A percentile compares a stretch with the other conserved stretches of the same genome.
These are phyloP conservation scores for Pythium periplocum DNA, from an alignment of 352 stramenopile genomes.

Conservation along the genomic window DNA sequence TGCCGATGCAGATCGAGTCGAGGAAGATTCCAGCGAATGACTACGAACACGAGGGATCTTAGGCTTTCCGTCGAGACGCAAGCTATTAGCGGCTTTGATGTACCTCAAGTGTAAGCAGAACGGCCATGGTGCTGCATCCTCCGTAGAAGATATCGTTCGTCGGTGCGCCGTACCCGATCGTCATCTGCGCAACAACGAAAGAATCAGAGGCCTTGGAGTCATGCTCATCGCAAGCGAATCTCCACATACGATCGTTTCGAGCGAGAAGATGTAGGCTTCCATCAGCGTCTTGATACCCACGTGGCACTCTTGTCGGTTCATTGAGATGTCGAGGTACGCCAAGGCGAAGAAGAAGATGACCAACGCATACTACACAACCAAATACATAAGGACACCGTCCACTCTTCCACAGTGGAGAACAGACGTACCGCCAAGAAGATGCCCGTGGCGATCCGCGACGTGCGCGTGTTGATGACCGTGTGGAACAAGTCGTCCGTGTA, in stretches of 20 bases:
- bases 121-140: constrained; percentile 72
- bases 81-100: neutral
- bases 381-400: constrained; percentile 1
- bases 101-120: constrained; percentile 73
- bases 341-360: constrained; percentile 81
- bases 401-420: constrained; percentile 1
- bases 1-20: constrained; percentile 83
- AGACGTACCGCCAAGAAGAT: constrained; percentile 66
- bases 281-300: constrained; percentile 70
- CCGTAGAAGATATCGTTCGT: constrained; percentile 89
- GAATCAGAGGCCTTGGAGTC: no score
- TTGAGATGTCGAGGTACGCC: constrained; percentile 65
- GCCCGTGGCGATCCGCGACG: constrained; percentile 68
- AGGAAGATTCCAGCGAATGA: constrained; percentile 84
- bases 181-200: constrained; percentile 47
- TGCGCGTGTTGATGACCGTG: constrained; percentile 84
- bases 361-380: constrained; percentile 55
- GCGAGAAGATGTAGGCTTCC: constrained; percentile 83
- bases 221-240: neutral
- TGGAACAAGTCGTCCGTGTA: constrained; percentile 86
- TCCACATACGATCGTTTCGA: constrained; percentile 76
- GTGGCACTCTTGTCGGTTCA: constrained; percentile 56
- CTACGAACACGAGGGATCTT: constrained; percentile 13
- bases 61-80: no score
- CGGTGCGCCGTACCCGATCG: constrained; percentile 80